Evolutionary conservation across 345 rosid genomes (phyloP), one percentile per base, ranked within the genome.

Genomic region (Sonneratia caseolaris): DNA sequence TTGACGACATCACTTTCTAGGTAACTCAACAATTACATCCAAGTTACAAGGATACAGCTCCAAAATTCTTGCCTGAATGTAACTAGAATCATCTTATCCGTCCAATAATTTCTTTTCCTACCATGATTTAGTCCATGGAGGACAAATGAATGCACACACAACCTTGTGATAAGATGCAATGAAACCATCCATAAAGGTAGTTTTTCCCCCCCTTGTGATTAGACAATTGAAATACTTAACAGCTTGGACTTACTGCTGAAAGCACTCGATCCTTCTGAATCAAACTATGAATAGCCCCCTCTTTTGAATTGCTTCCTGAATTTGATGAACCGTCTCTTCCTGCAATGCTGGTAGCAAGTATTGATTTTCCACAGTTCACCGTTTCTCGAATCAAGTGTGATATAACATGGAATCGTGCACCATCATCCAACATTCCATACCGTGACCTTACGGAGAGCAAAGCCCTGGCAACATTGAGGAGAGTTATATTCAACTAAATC

Each of bases 371-470:
- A 71, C 84, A 87, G 73, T 73, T 87, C 70, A 93, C 89, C 42
- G 94, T 89, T 82, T 93, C 97, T 71, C 96, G 92, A 75, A 93
- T 89, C 82, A 93, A 81, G 72, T 89, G 97, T 0, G 97, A 86
- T 71, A 93, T 84, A 38, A 93, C 90, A 88, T 93, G 98, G 76
- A 88, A 87, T 71, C 98, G 90, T 79, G 94, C 89, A 74, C 98
- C 98, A 64, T 88, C 95, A 75, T 93, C 94, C 71, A 89, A 79
- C 76, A 72, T 78, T 76, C 92, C 94, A 80, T 84, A 93, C 76
- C 86, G 88, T 68, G 93, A 87, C 82, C 94, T 86, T 65, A 93
- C 81, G 57, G 84, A 80, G 77, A 93, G 94, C 82, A 93, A 85
- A 77, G 85, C 85, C 95, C 95, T 89, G 86, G 69, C 7, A 70